A percentile compares a stretch with the other conserved stretches of the same genome.
These are phyloP conservation scores for Scutellaria galericulata DNA, from an alignment of 257 asterid species.

Conservation along the genomic window DNA sequence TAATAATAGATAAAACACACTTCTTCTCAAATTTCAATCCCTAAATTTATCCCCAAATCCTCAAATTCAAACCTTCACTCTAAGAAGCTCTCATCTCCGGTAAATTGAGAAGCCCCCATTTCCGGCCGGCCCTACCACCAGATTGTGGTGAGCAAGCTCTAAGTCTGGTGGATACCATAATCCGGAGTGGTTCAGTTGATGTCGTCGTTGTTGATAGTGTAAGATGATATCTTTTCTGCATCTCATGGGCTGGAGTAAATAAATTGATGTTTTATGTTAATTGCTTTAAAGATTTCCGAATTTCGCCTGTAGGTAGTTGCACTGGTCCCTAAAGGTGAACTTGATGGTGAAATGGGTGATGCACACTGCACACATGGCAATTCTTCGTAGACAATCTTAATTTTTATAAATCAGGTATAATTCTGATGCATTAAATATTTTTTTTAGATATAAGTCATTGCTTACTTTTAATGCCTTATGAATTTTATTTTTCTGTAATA, in stretches of 20 bases:
- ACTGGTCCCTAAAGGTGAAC: conserved; percentile 94
- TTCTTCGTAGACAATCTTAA: conserved; percentile 93
- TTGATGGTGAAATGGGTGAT: conserved; percentile 99
- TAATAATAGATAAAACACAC: too few relatives aligned
- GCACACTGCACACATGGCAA: conserved; percentile 99
- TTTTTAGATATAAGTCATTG: not conserved
- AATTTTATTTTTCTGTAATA: not conserved
- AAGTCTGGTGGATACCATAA: conserved; percentile 91
- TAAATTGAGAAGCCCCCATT: too few relatives aligned
- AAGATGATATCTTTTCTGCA: conserved; percentile 34
- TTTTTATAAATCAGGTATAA: conserved; percentile 88
- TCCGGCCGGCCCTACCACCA: too few relatives aligned
- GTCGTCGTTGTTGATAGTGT: conserved; percentile 99
- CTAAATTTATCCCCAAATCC: too few relatives aligned
- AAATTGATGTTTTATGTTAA: conserved; percentile 15
- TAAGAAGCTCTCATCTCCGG: too few relatives aligned
- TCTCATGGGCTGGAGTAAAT: conserved; percentile 31
- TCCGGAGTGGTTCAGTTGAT: conserved; percentile 99
- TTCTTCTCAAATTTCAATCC: too few relatives aligned
- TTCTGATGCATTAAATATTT: conserved; percentile 14
- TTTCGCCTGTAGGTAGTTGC: conserved; percentile 87
- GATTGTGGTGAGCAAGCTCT: conserved; percentile 99
- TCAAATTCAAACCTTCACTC: too few relatives aligned
- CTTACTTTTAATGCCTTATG: not conserved
- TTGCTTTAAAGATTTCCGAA: conserved; percentile 9